Evolutionary conservation across 371 early-diverging fungal genomes (phyloP), one percentile per base, ranked within the genome.

Genomic region (Synchytrium microbalum): DNA sequence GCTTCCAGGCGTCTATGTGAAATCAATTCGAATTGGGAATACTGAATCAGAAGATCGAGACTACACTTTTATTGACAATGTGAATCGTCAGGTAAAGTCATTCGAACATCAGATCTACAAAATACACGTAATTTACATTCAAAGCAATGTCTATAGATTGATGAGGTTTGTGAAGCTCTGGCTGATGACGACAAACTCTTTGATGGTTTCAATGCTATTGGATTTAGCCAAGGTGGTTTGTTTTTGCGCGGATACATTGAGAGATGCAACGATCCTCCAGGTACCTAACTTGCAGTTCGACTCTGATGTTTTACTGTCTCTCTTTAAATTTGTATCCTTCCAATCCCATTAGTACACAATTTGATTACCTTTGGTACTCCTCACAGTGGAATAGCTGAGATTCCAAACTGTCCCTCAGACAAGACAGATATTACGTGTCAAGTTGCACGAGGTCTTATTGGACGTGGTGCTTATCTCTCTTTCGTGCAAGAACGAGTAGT

Each of bases 181-280:
- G 54, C 55, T 1, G 58, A 55, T 3, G 64, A 61, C 30, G 64
- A 64, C 2, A 80, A 84, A 58, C 81, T 95, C 13, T 27, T 69
- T 25, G 61, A 75, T 56, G 93, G 93, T 0, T 93, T 91, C 73
- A 89, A 95, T 72, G 89, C 91, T 27, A 77, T 96, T 59, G 97
- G 97, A n/a, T 93, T 96, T 74, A 93, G 94, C 2, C 96, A 96
- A 71, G 88, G 88, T 46, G 88, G 88, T 1, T 76, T 84, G 61
- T 87, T 88, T 56, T 56, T 75, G 32, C 75, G 96, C 13, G 90
- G 86, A 0, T 87, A 89, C 58, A 84, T 90, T 3, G 81, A 96
- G 70, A 77, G 86, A 54, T 96, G 94, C 71, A 87, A 88, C 60
- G 65, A 71, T 31, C 88, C 93, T 16, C 75, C 78, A 0, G 81